A percentile compares a stretch with the other conserved stretches of the same genome.
Conservation (phyloP, 805 yeast species). For the Wickerhamomyces chaumierensis region DNA sequence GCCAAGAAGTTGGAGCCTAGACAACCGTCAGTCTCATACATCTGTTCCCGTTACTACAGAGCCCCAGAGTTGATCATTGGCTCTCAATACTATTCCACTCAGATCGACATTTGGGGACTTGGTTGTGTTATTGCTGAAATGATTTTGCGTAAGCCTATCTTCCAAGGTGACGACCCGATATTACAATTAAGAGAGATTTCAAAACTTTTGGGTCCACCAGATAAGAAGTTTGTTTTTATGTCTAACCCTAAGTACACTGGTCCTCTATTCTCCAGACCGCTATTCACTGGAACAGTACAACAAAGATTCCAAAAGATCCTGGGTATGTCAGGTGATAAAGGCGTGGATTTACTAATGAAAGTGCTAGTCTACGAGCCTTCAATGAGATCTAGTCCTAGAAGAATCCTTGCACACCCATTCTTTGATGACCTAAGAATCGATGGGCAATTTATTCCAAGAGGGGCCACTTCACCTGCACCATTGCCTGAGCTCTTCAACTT, state of each 20-base stretch:
- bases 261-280: constrained; percentile 55
- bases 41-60: constrained; percentile 90
- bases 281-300: constrained; percentile 43
- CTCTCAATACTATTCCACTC: constrained; percentile 73
- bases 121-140: constrained; percentile 96
- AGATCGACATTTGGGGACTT: constrained; percentile 95
- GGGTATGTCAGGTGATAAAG: constrained; percentile 72
- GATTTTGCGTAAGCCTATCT: constrained; percentile 85
- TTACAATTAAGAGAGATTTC: constrained; percentile 85
- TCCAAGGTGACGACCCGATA: constrained; percentile 86
- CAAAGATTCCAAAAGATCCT: constrained; percentile 55
- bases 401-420: constrained; percentile 79
- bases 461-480: constrained; percentile 29
- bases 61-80: constrained; percentile 96
- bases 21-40: constrained; percentile 88
- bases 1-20: constrained; percentile 70
- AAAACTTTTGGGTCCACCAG: constrained; percentile 85
- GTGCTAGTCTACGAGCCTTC: constrained; percentile 89
- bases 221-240: constrained; percentile 54
- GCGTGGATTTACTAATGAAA: constrained; percentile 71
- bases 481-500: constrained; percentile 53
- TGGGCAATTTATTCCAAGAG: constrained; percentile 43
- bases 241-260: constrained; percentile 71
- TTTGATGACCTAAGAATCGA: constrained; percentile 73
- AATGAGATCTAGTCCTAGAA: constrained; percentile 65